phyloP scores from a whole-genome alignment of 129 eudicot species.

The Artemisia tridentata region DNA sequence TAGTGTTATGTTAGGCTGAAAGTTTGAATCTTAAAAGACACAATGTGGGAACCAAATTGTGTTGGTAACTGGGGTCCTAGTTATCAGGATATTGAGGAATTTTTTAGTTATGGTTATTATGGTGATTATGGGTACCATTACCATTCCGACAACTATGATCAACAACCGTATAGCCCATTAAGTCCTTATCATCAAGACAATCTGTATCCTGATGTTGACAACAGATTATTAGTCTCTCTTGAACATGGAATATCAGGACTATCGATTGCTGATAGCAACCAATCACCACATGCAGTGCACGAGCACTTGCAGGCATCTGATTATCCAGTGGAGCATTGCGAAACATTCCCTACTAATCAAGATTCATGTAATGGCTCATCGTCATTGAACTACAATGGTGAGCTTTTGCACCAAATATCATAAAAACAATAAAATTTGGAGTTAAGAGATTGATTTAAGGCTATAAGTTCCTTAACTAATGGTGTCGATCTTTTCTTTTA shows the following conservation, averaged over 20 bases:
- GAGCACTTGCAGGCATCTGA: slow-evolving; percentile 2
- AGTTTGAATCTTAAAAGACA: background rate
- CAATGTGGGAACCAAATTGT: slow-evolving; percentile 42
- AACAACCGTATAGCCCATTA: slow-evolving; percentile 22
- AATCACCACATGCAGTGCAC: slow-evolving; percentile 3
- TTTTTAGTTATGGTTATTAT: slow-evolving; percentile 48
- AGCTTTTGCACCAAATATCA: background rate
- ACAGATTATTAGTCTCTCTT: slow-evolving; percentile 42
- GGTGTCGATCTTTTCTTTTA: background rate
- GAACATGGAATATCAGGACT: slow-evolving; percentile 53
- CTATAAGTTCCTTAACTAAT: background rate
- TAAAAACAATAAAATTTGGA: background rate
- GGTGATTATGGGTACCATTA: slow-evolving; percentile 45
- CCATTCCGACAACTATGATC: slow-evolving; percentile 36
- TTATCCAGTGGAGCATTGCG: background rate
- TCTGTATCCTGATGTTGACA: slow-evolving; percentile 14
- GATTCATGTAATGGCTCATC: slow-evolving; percentile 35
- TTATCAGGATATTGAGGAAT: slow-evolving; percentile 42
- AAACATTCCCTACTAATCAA: slow-evolving; percentile 9
- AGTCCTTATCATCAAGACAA: slow-evolving; percentile 19
- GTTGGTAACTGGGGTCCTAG: slow-evolving; percentile 49
- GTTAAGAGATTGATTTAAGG: background rate
- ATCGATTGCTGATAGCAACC: slow-evolving; percentile 39
- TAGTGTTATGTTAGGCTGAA: background rate
- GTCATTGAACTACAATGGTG: slow-evolving; percentile 37